phyloP scores from a whole-genome alignment of 1,284 basidiomycete genomes.

The Sporisorium exsertum region DNA sequence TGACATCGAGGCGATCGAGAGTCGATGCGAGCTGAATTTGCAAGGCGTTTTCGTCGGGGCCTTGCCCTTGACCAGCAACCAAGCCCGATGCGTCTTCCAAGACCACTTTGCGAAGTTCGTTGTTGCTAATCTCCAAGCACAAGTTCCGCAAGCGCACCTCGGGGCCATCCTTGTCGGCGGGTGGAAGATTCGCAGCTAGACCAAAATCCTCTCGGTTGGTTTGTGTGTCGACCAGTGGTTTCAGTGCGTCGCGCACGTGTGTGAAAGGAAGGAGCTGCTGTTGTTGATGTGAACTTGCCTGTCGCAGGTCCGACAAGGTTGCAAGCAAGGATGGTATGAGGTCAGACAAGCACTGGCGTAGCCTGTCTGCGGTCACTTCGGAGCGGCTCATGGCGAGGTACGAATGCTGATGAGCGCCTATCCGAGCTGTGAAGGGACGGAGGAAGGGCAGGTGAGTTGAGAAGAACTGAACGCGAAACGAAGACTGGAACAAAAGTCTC shows the following conservation, averaged over 20 bases:
- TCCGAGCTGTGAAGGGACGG: neutral
- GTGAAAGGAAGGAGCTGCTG: slow-evolving; percentile 27
- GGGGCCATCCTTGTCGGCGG: slow-evolving; percentile 19
- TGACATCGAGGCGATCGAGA: slow-evolving; percentile 51
- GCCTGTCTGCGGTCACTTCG: slow-evolving; percentile 21
- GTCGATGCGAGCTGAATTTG: slow-evolving; percentile 11
- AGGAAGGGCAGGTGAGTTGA: neutral
- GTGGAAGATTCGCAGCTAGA: neutral
- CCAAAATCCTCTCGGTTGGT: slow-evolving; percentile 21
- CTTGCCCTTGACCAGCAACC: neutral
- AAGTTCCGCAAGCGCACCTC: slow-evolving; percentile 36
- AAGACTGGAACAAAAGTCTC: slow-evolving; percentile 4
- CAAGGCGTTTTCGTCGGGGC: neutral
- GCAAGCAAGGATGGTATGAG: slow-evolving; percentile 30
- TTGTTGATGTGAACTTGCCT: slow-evolving; percentile 7
- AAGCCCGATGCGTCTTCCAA: slow-evolving; percentile 27
- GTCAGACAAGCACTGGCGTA: slow-evolving; percentile 22
- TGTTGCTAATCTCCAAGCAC: slow-evolving; percentile 49
- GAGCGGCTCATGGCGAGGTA: slow-evolving; percentile 24
- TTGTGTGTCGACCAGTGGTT: slow-evolving; percentile 10
- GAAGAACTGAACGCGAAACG: slow-evolving; percentile 13
- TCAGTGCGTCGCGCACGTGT: slow-evolving; percentile 16
- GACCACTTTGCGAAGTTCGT: slow-evolving; percentile 44
- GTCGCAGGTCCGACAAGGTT: slow-evolving; percentile 18
- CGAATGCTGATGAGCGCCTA: neutral